Conservation (phyloP, 2,329 filamentous ascomycete genomes). For the Pezicula neosporulosa region DNA sequence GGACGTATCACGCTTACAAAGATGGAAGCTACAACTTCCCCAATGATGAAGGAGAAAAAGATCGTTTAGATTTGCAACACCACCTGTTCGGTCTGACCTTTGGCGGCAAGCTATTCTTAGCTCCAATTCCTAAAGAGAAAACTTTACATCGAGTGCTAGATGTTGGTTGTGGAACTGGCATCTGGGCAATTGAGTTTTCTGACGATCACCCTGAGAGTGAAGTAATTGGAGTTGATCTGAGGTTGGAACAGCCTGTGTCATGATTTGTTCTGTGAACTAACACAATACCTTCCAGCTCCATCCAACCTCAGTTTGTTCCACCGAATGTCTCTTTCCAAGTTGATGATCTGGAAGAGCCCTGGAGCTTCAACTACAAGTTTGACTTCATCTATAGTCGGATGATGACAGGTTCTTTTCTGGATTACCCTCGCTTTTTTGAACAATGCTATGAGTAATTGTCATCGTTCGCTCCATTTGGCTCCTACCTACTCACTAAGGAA, state of each 20-base stretch:
- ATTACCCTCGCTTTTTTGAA: not conserved
- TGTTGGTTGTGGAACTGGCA: slow-evolving; percentile 5
- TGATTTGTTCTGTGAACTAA: too few species aligned
- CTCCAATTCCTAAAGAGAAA: slow-evolving; percentile 18
- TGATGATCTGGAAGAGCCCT: slow-evolving; percentile 45
- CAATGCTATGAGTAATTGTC: slow-evolving; percentile 1
- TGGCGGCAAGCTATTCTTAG: slow-evolving; percentile 18
- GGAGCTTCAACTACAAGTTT: slow-evolving; percentile 41
- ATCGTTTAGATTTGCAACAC: slow-evolving; percentile 10
- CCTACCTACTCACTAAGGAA: not conserved
- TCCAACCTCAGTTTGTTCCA: slow-evolving; percentile 35
- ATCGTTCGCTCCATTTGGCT: not conserved
- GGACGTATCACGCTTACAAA: too few species aligned
- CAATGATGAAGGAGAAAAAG: too few species aligned
- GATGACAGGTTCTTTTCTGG: slow-evolving; percentile 19
- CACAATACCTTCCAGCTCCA: slow-evolving; percentile 15
- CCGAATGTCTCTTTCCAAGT: slow-evolving; percentile 47
- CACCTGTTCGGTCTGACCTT: slow-evolving; percentile 14
- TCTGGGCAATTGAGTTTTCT: slow-evolving; percentile 23
- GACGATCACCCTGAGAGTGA: not conserved
- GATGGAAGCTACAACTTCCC: too few species aligned
- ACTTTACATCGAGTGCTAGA: too few species aligned
- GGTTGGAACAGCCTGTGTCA: slow-evolving; percentile 1
- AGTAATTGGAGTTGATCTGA: slow-evolving; percentile 32
- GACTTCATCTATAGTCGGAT: slow-evolving; percentile 49